Evolutionary conservation across 2,329 filamentous ascomycete species (phyloP).

Genomic region (Gremmenia infestans): DNA sequence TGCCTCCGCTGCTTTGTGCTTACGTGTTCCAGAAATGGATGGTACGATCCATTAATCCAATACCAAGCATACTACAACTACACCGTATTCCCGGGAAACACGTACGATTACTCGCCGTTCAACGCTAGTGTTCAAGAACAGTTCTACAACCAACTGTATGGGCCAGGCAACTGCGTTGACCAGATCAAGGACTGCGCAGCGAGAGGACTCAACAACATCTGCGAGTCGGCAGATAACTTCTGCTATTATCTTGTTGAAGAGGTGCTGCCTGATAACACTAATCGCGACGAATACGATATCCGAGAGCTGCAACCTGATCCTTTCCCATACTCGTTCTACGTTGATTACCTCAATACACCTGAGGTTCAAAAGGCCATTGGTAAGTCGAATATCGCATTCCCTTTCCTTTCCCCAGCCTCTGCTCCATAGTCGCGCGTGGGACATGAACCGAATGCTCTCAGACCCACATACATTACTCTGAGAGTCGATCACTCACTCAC

Average conservation of each 20-base stretch:
- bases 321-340: conserved; percentile 52
- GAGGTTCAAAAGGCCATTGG: conserved; percentile 51
- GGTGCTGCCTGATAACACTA: conserved; percentile 45
- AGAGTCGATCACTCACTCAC: too few relatives aligned
- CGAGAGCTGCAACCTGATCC: conserved; percentile 50
- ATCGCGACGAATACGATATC: conserved; percentile 56
- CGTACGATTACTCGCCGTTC: conserved; percentile 49
- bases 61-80: conserved; percentile 55
- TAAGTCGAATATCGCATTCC: too few relatives aligned
- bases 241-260: conserved; percentile 49
- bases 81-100: conserved; percentile 50
- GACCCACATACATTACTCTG: too few relatives aligned
- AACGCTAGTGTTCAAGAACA: conserved; percentile 43
- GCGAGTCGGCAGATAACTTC: conserved; percentile 49
- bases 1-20: conserved; percentile 4
- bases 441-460: too few relatives aligned
- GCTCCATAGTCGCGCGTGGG: too few relatives aligned
- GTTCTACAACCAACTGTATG: conserved; percentile 57
- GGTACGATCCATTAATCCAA: conserved; percentile 51
- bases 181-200: conserved; percentile 50
- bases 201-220: conserved; percentile 46
- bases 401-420: too few relatives aligned
- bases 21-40: conserved; percentile 41
- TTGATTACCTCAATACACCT: conserved; percentile 52
- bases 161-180: conserved; percentile 55